phyloP scores from a whole-genome alignment of 1,284 basidiomycete genomes.

The Erythrobasidium hasegawianum region DNA sequence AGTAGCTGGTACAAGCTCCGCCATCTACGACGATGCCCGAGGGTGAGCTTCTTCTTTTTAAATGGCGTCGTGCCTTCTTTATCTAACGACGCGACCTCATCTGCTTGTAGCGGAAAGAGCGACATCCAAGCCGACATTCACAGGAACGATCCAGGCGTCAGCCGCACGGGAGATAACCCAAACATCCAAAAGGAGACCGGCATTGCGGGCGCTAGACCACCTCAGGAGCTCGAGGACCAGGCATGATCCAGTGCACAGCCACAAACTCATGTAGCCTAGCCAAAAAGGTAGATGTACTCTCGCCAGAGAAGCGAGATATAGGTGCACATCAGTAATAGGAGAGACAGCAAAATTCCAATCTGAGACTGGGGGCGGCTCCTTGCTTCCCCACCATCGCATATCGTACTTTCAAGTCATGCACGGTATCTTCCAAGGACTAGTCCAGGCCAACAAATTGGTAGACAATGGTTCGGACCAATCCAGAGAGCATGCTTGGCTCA shows the following conservation, averaged over 20 bases:
- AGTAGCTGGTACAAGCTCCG: conserved; percentile 2
- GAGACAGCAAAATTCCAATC: too few relatives aligned
- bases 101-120: conserved; percentile 1
- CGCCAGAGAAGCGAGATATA: too few relatives aligned
- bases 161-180: conserved; percentile 10
- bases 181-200: conserved; percentile 29
- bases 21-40: conserved; percentile 31
- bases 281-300: too few relatives aligned
- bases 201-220: conserved; percentile 21
- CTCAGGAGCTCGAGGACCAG: conserved; percentile 22
- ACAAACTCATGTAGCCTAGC: too few relatives aligned
- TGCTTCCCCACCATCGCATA: too few relatives aligned
- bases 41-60: conserved; percentile 6
- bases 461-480: conserved; percentile 76
- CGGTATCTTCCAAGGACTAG: too few relatives aligned
- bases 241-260: too few relatives aligned
- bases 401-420: too few relatives aligned
- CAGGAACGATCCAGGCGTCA: conserved; percentile 17
- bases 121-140: conserved; percentile 30
- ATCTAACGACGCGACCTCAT: neutral
- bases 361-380: too few relatives aligned
- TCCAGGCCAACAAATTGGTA: conserved; percentile 81
- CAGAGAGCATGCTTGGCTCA: conserved; percentile 80
- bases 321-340: too few relatives aligned
- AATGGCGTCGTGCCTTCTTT: neutral